Evolutionary conservation across 2,329 filamentous ascomycete species (phyloP).

Genomic region (Hymenoscyphus occultus): DNA sequence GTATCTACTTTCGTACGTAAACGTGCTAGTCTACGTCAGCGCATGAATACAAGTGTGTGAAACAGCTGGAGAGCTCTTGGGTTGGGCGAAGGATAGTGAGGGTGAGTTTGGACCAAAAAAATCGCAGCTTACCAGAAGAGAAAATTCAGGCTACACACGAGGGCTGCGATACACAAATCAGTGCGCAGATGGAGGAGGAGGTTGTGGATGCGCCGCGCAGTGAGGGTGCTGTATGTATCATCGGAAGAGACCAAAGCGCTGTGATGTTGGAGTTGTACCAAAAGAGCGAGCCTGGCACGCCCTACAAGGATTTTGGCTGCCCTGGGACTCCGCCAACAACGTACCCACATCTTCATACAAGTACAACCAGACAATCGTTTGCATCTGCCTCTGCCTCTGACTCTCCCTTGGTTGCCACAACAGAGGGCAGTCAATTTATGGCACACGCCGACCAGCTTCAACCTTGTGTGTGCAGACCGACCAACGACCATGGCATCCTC

Average conservation of each 20-base stretch:
- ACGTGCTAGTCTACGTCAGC: constrained; percentile 36
- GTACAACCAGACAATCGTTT: not conserved
- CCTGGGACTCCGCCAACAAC: not conserved
- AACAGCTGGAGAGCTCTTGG: constrained; percentile 19
- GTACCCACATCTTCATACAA: not conserved
- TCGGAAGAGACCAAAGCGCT: not conserved
- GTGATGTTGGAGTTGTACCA: not conserved
- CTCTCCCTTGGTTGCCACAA: not conserved
- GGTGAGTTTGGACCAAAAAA: constrained; percentile 10
- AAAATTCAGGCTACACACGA: constrained; percentile 4
- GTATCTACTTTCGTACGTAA: constrained; percentile 22
- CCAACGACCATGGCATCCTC: constrained; percentile 29
- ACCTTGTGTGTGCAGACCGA: not conserved
- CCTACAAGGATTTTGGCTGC: not conserved
- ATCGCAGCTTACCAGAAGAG: constrained; percentile 24
- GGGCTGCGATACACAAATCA: not conserved
- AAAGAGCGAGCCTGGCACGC: not conserved
- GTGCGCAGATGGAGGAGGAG: not conserved
- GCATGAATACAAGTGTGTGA: constrained; percentile 21
- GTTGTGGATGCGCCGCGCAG: not conserved
- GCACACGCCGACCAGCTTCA: not conserved
- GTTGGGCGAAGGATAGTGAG: constrained; percentile 20
- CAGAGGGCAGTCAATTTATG: not conserved
- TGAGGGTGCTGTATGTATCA: not conserved
- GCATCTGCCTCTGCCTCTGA: not conserved